Conservation (phyloP, 2,329 filamentous ascomycete species). For the Penicillium digitatum region DNA sequence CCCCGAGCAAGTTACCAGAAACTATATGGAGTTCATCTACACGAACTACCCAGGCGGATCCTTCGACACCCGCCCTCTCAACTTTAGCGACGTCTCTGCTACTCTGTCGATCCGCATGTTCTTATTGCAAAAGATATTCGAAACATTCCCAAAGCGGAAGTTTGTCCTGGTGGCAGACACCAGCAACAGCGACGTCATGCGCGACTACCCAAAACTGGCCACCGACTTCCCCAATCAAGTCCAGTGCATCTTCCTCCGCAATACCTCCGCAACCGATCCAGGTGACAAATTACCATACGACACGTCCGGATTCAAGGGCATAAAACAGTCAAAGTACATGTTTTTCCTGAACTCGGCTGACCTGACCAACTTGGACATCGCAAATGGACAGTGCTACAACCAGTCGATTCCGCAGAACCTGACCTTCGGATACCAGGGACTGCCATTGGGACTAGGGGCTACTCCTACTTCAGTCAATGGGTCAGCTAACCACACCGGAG, state of each 20-base stretch:
- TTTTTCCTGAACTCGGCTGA: slow-evolving; percentile 73
- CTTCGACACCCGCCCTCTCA: slow-evolving; percentile 73
- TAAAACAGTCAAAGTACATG: slow-evolving; percentile 69
- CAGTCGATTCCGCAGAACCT: slow-evolving; percentile 63
- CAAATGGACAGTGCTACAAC: slow-evolving; percentile 66
- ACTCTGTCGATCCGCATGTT: slow-evolving; percentile 67
- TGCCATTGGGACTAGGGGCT: slow-evolving; percentile 13
- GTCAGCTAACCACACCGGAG: slow-evolving; percentile 17
- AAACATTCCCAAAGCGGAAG: slow-evolving; percentile 69
- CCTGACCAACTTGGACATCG: slow-evolving; percentile 61
- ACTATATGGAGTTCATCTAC: slow-evolving; percentile 76
- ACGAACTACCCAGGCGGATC: slow-evolving; percentile 71
- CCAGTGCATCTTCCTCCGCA: slow-evolving; percentile 72
- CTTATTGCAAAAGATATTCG: slow-evolving; percentile 67
- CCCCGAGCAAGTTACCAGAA: slow-evolving; percentile 70
- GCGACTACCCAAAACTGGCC: slow-evolving; percentile 55
- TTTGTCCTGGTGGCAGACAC: slow-evolving; percentile 76
- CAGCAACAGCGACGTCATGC: slow-evolving; percentile 72
- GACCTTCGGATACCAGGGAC: slow-evolving; percentile 63
- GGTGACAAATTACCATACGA: slow-evolving; percentile 70
- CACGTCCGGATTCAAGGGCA: slow-evolving; percentile 64
- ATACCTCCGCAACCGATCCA: slow-evolving; percentile 65
- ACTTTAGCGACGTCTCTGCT: slow-evolving; percentile 71
- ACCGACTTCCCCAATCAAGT: slow-evolving; percentile 66
- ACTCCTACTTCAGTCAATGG: slow-evolving; percentile 11